Conservation (phyloP, 495 filamentous ascomycete genomes). For the Bacidia gigantensis region DNA sequence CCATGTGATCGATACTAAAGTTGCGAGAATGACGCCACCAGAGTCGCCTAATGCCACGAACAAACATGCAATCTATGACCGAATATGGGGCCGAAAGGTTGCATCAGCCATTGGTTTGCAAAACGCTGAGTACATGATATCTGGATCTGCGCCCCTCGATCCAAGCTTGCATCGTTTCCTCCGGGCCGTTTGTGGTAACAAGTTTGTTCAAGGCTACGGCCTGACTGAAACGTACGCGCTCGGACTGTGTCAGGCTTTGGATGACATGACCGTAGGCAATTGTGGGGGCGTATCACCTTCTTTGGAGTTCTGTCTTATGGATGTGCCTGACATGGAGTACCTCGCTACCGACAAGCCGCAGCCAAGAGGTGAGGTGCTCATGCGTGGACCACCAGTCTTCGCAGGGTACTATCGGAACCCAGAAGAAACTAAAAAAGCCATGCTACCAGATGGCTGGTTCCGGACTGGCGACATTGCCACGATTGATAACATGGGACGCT, state of each 20-base stretch:
- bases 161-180: constrained; percentile 80
- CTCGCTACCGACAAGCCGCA: constrained; percentile 79
- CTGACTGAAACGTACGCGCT: constrained; percentile 91
- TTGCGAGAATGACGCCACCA: constrained; percentile 58
- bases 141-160: constrained; percentile 83
- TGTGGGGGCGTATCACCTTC: constrained; percentile 57
- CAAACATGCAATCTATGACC: constrained; percentile 77
- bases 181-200: constrained; percentile 63
- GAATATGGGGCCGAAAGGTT: constrained; percentile 87
- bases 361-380: constrained; percentile 78
- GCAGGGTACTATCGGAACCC: constrained; percentile 76
- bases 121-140: constrained; percentile 57
- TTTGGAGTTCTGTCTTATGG: constrained; percentile 67
- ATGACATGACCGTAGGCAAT: constrained; percentile 66
- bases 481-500: constrained; percentile 72
- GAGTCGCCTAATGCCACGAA: constrained; percentile 57
- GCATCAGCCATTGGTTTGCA: constrained; percentile 69
- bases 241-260: constrained; percentile 47
- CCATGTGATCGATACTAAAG: constrained; percentile 65
- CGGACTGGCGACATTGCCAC: constrained; percentile 81
- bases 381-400: constrained; percentile 70
- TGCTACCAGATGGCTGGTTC: constrained; percentile 91
- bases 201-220: constrained; percentile 83
- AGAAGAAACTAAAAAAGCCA: constrained; percentile 68
- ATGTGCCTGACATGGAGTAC: constrained; percentile 94